Evolutionary conservation across 345 rosid species (phyloP), one percentile per base, ranked within the genome.

Genomic region (Ricinus communis): DNA sequence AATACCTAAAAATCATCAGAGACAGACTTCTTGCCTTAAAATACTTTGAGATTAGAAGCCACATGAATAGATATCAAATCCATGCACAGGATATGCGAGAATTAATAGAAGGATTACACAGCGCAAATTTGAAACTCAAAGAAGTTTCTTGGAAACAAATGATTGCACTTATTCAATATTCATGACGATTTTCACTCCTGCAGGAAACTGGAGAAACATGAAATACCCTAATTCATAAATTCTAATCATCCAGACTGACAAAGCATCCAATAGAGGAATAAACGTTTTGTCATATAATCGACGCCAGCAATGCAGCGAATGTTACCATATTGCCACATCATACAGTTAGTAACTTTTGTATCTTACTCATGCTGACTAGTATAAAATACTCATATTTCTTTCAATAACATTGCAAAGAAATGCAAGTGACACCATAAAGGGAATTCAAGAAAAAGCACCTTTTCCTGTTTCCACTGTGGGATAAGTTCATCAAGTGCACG

Each of bases 401-500:
- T 28, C 12, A 69, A n/a, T n/a, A 11, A 3, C 8, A 45, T 28
- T 6, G 21, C 25, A 41, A 59, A n/a, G 52, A 74, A 59, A 68
- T 38, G 24, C 8, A 57, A 59, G 27, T 58, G 41, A 5, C 16
- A 43, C 55, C 24, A 57, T 24, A 21, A 47, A 43, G 11, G 56
- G 33, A 66, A 18, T 31, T 22, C 24, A 51, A 12, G 31, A 79
- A 63, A 83, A 57, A 66, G 33, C 69, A 93, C 98, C 87, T 91
- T 82, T 78, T 94, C 91, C 70, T 91, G 83, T 87, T 85, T 86
- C 98, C 98, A 91, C n/a, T 83, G 82, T 25, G 98, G 97, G 11
- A 94, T 84, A 75, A 94, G 91, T 66, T 94, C 98, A 76, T 91
- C 81, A 70, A 94, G 76, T 36, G 98, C 98, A 19, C 88, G 74